Base-by-base conservation (phyloP, 2,329 filamentous ascomycete species). In the Colletotrichum lini region DNA sequence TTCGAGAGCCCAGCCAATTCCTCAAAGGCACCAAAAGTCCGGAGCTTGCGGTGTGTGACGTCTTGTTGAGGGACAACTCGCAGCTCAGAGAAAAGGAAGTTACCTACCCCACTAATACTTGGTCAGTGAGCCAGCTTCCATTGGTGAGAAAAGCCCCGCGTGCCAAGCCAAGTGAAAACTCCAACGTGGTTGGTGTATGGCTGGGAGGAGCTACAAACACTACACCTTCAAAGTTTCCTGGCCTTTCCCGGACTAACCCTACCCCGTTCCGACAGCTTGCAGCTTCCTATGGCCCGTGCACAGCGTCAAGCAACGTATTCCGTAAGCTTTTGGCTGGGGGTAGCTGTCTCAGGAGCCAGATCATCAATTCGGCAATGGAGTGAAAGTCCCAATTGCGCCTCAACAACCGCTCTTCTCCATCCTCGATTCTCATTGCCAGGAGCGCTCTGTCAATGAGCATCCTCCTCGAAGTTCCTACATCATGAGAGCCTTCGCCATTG, bases 401-500 rank as follows among this genome's bases (percentile, higher is more conserved):
- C 23, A 67, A 72, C 59, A 68, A 65, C 59, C 30, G 58, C 53
- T 52, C 23, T 68, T 56, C 42, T 64, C 53, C 73, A 54, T 62
- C 58, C 67, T 54, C 42, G 67, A 72, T 72, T 65, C 61, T 70
- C 57, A 72, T 21, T 60, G 54, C 56, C 74, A 74, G 75, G 75
- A 71, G 68, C 65, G 74, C 65, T 72, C 65, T 58, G 72, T 78
- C 76, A 45, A 80, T 78, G 77, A 78, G 74, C 75, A 71, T 72
- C 67, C 72, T 59, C 65, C 65, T 67, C 63, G 68, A 70, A 65
- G 65, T 67, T 70, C 42, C 64, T 72, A 70, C 80, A 84, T 77
- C 73, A 87, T 87, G 85, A 85, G 83, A 81, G 80, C 83, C 76
- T 80, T 82, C 77, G 80, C 87, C 76, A 81, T 89, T 80, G 85